Conservation (phyloP, 106 monocot species). For the Ottelia alismoides region DNA sequence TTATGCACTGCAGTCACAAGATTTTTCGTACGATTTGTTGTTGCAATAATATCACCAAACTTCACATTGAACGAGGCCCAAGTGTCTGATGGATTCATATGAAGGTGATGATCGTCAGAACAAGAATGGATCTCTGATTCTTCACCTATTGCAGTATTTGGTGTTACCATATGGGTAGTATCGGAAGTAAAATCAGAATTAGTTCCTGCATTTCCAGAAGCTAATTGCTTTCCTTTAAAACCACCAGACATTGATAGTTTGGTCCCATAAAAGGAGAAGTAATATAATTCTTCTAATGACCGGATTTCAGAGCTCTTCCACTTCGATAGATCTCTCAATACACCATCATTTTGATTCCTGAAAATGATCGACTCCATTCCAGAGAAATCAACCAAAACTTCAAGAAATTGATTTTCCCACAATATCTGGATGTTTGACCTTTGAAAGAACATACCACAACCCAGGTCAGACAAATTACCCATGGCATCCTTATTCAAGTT, state of each 20-base stretch:
- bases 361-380: conserved; percentile 36
- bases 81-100: no score
- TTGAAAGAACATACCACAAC: conserved; percentile 31
- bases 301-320: conserved; percentile 9
- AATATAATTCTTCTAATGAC: conserved; percentile 16
- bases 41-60: conserved; percentile 35
- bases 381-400: conserved; percentile 22
- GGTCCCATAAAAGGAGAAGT: conserved; percentile 20
- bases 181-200: no score
- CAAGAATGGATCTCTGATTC: no score
- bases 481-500: not conserved
- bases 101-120: no score
- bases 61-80: conserved; percentile 23
- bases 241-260: no score
- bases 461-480: conserved; percentile 5
- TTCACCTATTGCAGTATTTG: no score
- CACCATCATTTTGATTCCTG: conserved; percentile 9
- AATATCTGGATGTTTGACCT: conserved; percentile 34
- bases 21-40: conserved; percentile 19
- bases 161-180: no score
- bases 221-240: no score
- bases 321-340: conserved; percentile 10
- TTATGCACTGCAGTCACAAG: conserved; percentile 12
- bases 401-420: conserved; percentile 11
- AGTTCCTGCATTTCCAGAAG: no score